These are phyloP conservation scores for Scedosporium aurantiacum DNA, from an alignment of 2,329 filamentous ascomycete genomes.

Conservation along the genomic window DNA sequence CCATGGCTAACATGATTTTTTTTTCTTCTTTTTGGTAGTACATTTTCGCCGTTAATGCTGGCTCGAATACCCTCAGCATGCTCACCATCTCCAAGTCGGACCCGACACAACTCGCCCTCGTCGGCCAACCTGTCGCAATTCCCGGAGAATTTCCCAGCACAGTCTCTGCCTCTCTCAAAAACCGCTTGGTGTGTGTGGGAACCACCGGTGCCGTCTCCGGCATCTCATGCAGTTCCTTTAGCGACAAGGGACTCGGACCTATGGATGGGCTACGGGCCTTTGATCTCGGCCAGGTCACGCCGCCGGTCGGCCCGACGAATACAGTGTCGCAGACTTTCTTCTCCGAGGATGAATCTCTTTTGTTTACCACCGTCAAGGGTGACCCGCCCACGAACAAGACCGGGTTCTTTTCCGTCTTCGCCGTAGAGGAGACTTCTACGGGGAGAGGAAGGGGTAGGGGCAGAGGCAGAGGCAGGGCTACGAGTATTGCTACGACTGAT, in stretches of 20 bases:
- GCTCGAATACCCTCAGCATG: conserved; percentile 41
- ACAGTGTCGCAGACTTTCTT: conserved; percentile 52
- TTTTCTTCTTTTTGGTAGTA: conserved; percentile 20
- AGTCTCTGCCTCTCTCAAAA: conserved; percentile 32
- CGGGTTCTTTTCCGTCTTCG: conserved; percentile 43
- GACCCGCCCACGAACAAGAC: conserved; percentile 41
- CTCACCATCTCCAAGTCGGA: conserved; percentile 29
- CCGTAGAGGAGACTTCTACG: conserved; percentile 20
- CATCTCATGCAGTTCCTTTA: conserved; percentile 31
- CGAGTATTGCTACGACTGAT: background rate
- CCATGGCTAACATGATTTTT: conserved; percentile 3
- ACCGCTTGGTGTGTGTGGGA: conserved; percentile 34
- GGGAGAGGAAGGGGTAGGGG: background rate
- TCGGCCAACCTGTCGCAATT: conserved; percentile 30
- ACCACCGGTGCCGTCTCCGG: conserved; percentile 31
- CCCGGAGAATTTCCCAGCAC: conserved; percentile 43
- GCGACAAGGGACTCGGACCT: conserved; percentile 22
- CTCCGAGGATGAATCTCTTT: conserved; percentile 36
- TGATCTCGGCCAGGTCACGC: conserved; percentile 42
- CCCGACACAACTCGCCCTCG: conserved; percentile 30
- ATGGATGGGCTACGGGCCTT: conserved; percentile 37
- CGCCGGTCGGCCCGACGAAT: conserved; percentile 45
- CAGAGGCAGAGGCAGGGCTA: background rate
- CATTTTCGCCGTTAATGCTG: conserved; percentile 44
- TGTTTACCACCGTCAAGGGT: conserved; percentile 51